phyloP scores from a whole-genome alignment of 495 filamentous ascomycete genomes.

The Aspergillus olivimuriae region DNA sequence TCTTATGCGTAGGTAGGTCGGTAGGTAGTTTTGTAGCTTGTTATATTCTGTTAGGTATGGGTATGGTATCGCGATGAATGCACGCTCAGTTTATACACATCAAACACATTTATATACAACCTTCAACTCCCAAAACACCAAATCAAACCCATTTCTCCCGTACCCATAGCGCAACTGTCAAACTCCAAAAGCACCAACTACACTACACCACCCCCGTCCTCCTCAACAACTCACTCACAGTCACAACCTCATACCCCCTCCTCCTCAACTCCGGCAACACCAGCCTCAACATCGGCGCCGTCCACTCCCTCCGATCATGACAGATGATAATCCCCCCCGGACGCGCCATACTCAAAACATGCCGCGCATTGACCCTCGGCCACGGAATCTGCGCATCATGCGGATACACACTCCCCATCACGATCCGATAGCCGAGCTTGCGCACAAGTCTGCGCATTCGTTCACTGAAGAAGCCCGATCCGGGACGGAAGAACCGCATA shows the following conservation, averaged over 20 bases:
- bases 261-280: constrained; percentile 64
- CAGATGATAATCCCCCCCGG: constrained; percentile 75
- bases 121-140: too few relatives aligned
- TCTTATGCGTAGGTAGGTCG: neutral
- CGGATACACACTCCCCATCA: constrained; percentile 77
- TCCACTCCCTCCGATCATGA: constrained; percentile 77
- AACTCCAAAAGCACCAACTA: neutral
- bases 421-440: constrained; percentile 55
- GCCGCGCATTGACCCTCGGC: constrained; percentile 63
- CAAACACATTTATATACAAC: too few relatives aligned
- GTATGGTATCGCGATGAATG: too few relatives aligned
- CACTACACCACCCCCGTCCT: constrained; percentile 6
- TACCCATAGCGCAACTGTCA: too few relatives aligned
- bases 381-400: constrained; percentile 75
- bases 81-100: too few relatives aligned
- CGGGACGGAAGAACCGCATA: constrained; percentile 67
- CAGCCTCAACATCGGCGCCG: constrained; percentile 61
- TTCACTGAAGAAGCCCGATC: constrained; percentile 70
- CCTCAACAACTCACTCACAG: constrained; percentile 56
- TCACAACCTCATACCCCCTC: constrained; percentile 62
- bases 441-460: constrained; percentile 53
- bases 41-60: too few relatives aligned
- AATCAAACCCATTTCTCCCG: too few relatives aligned
- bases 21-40: too few relatives aligned
- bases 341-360: constrained; percentile 70